Conservation (phyloP, 2,329 filamentous ascomycete genomes). For the Trichoderma harzianum region DNA sequence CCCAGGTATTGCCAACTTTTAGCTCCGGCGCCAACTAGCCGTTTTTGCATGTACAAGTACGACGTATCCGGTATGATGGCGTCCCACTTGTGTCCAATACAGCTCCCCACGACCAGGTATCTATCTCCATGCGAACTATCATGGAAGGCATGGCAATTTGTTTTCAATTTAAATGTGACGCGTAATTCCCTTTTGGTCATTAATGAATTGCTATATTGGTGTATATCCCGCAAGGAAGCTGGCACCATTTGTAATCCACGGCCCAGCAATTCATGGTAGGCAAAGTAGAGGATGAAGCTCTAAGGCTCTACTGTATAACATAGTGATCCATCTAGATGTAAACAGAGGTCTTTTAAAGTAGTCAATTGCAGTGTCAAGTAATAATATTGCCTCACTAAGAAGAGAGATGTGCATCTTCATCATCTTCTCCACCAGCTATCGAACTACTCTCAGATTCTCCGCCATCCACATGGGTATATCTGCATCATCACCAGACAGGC, state of each 20-base stretch:
- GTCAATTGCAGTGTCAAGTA: fast-evolving
- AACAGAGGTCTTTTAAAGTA: background rate
- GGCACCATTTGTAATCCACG: background rate
- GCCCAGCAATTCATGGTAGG: background rate
- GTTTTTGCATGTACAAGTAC: background rate
- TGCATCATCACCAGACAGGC: background rate
- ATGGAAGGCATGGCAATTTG: background rate
- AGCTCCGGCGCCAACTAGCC: slow-evolving; percentile 10
- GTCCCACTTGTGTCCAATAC: background rate
- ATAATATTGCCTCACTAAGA: background rate
- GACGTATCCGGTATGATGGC: background rate
- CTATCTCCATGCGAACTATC: background rate
- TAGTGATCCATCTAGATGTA: fast-evolving
- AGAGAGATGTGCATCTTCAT: background rate
- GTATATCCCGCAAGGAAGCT: background rate
- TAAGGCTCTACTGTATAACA: too few species aligned
- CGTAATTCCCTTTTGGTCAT: background rate
- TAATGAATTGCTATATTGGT: background rate
- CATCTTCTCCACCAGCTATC: background rate
- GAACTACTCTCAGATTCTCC: background rate
- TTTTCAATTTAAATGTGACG: background rate
- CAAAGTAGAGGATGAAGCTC: too few species aligned
- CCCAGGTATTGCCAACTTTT: background rate
- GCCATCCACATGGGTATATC: background rate
- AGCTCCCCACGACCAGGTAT: background rate